Evolutionary conservation across 2,329 filamentous ascomycete species (phyloP).

Genomic region (Aspergillus pseudoterreus): DNA sequence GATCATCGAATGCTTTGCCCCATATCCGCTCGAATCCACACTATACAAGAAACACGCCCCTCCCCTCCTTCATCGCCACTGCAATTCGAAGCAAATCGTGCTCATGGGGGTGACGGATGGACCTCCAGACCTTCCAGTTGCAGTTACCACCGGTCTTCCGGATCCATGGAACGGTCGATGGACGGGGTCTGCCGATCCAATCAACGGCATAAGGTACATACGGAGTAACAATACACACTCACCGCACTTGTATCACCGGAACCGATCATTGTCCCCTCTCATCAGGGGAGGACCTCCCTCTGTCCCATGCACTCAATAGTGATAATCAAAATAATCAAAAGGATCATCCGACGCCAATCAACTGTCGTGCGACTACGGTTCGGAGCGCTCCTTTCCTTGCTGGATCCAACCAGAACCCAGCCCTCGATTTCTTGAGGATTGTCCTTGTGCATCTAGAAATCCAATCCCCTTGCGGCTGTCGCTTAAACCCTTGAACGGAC

Average conservation of each 20-base stretch:
- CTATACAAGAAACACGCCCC: conserved; percentile 1
- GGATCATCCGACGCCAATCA: conserved; percentile 12
- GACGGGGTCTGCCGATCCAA: conserved; percentile 7
- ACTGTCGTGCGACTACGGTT: conserved; percentile 31
- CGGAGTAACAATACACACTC: not conserved
- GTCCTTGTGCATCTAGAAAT: conserved; percentile 4
- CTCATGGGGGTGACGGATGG: not conserved
- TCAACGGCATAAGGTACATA: not conserved
- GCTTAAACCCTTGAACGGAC: conserved; percentile 10
- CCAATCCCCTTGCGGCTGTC: conserved; percentile 8
- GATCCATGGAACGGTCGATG: conserved; percentile 14
- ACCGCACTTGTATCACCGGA: conserved; percentile 10
- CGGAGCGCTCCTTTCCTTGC: conserved; percentile 27
- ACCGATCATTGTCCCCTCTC: conserved; percentile 10
- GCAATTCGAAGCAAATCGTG: conserved; percentile 3
- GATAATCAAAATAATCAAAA: not conserved
- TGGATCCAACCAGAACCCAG: conserved; percentile 12
- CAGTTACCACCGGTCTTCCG: conserved; percentile 2
- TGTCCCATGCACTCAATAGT: too few relatives aligned
- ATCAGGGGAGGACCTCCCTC: too few relatives aligned
- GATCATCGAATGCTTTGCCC: too few relatives aligned
- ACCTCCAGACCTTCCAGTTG: conserved; percentile 8
- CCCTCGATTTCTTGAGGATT: conserved; percentile 4
- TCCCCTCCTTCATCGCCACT: conserved; percentile 8
- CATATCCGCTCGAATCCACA: not conserved